These are phyloP conservation scores for Leccinum pellstonianum DNA, from an alignment of 768 basidiomycete species.

Conservation along the genomic window DNA sequence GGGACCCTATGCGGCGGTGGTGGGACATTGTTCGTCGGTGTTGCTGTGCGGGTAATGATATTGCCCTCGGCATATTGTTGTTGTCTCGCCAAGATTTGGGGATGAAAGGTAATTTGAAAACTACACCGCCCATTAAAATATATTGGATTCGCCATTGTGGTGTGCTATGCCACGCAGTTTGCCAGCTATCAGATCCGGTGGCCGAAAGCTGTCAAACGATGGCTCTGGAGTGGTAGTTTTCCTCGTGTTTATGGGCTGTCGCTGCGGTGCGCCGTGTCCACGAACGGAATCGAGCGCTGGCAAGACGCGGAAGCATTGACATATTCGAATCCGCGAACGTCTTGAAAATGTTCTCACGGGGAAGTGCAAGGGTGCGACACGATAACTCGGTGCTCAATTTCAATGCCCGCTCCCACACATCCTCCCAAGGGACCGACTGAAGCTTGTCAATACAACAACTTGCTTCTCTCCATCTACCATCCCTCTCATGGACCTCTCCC, in stretches of 20 bases:
- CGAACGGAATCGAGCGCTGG: constrained; percentile 28
- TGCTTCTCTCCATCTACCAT: constrained; percentile 31
- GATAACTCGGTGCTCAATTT: constrained; percentile 41
- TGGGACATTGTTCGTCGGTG: constrained; percentile 6
- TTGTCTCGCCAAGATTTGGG: constrained; percentile 22
- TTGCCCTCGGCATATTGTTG: constrained; percentile 21
- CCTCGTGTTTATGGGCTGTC: constrained; percentile 21
- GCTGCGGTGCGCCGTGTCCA: constrained; percentile 1
- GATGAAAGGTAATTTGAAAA: constrained; percentile 23
- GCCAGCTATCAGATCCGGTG: too few species aligned
- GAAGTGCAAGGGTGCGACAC: constrained; percentile 35
- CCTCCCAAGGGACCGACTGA: constrained; percentile 26
- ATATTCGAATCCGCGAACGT: constrained; percentile 36
- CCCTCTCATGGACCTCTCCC: constrained; percentile 35
- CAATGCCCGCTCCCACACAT: constrained; percentile 42
- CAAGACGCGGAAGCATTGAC: constrained; percentile 34
- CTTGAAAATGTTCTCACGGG: constrained; percentile 26
- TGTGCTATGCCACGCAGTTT: background rate
- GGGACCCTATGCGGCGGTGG: background rate
- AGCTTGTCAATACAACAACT: background rate
- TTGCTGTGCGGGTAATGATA: constrained; percentile 10
- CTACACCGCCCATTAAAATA: constrained; percentile 12
- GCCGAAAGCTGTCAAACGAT: too few species aligned
- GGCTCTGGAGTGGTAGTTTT: too few species aligned
- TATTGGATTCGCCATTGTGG: background rate